These are phyloP conservation scores for Guadua angustifolia DNA, from an alignment of 176 grass and related monocot species.

Conservation along the genomic window DNA sequence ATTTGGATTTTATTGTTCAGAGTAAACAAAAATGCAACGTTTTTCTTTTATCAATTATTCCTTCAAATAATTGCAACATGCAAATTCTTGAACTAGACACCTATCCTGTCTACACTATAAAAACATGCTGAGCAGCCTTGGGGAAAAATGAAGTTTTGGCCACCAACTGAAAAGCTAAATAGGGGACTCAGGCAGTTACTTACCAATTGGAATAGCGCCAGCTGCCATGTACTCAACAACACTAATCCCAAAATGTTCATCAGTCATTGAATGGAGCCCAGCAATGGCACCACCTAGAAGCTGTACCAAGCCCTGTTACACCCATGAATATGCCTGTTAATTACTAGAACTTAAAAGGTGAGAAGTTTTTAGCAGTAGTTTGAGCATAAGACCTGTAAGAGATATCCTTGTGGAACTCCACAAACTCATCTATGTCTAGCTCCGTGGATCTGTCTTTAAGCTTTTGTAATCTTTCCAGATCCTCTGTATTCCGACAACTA, in stretches of 20 bases:
- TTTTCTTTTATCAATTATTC: too few relatives aligned
- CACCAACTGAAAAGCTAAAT: neutral
- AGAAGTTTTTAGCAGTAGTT: neutral
- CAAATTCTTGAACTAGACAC: neutral
- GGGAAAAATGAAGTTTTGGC: slow-evolving; percentile 21
- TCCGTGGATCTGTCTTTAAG: slow-evolving; percentile 74
- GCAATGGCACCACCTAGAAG: slow-evolving; percentile 78
- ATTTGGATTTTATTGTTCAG: neutral
- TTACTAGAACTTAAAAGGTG: neutral
- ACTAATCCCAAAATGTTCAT: slow-evolving; percentile 96
- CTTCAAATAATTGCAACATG: slow-evolving; percentile 16
- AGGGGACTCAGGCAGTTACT: neutral
- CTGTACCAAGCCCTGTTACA: slow-evolving; percentile 69
- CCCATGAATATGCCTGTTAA: slow-evolving; percentile 24
- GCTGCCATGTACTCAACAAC: slow-evolving; percentile 98
- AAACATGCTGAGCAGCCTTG: neutral
- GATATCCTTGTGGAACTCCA: slow-evolving; percentile 86
- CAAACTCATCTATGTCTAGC: slow-evolving; percentile 73
- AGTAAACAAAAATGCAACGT: neutral
- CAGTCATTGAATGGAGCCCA: slow-evolving; percentile 93
- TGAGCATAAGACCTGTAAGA: slow-evolving; percentile 57
- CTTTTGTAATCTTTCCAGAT: slow-evolving; percentile 78
- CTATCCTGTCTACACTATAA: neutral
- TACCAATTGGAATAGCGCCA: slow-evolving; percentile 92
- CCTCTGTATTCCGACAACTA: slow-evolving; percentile 84